Conservation (phyloP, 2,329 filamentous ascomycete genomes). For the Claviceps quebecensis region DNA sequence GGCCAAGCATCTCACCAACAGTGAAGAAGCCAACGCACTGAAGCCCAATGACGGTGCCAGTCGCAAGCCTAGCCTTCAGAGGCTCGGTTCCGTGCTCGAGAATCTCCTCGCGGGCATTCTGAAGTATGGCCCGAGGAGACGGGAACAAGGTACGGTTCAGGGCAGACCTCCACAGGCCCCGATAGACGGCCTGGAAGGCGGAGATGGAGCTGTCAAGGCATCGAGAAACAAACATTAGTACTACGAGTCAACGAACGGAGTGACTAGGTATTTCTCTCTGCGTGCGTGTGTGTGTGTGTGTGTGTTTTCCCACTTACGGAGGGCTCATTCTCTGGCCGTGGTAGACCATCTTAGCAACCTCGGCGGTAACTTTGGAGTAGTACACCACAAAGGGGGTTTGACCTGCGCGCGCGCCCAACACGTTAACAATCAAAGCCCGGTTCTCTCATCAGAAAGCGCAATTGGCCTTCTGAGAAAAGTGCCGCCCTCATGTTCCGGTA, state of each 20-base stretch:
- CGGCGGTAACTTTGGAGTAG: conserved; percentile 79
- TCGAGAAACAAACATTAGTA: too few species aligned
- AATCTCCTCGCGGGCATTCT: conserved; percentile 43
- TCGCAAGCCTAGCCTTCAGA: conserved; percentile 57
- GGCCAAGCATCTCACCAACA: conserved; percentile 89
- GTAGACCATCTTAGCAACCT: conserved; percentile 80
- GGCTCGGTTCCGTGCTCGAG: too few species aligned
- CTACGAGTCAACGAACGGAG: background rate
- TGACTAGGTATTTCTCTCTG: background rate
- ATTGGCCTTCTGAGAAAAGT: background rate
- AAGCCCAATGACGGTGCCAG: conserved; percentile 64
- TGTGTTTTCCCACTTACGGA: conserved; percentile 56
- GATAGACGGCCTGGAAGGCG: conserved; percentile 79
- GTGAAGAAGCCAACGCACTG: conserved; percentile 96
- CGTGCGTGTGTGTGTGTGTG: too few species aligned
- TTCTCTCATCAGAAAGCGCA: too few species aligned
- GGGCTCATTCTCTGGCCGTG: conserved; percentile 80
- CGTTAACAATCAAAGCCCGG: background rate
- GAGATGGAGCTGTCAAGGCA: conserved; percentile 46
- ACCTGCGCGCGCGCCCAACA: conserved; percentile 34
- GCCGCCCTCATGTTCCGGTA: too few species aligned
- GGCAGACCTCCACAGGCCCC: conserved; percentile 55
- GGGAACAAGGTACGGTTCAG: conserved; percentile 48
- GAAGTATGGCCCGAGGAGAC: conserved; percentile 41
- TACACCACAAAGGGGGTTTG: conserved; percentile 77